These are phyloP conservation scores for Starmerella potacharoeniae DNA, from an alignment of 805 yeast genomes.

Conservation along the genomic window DNA sequence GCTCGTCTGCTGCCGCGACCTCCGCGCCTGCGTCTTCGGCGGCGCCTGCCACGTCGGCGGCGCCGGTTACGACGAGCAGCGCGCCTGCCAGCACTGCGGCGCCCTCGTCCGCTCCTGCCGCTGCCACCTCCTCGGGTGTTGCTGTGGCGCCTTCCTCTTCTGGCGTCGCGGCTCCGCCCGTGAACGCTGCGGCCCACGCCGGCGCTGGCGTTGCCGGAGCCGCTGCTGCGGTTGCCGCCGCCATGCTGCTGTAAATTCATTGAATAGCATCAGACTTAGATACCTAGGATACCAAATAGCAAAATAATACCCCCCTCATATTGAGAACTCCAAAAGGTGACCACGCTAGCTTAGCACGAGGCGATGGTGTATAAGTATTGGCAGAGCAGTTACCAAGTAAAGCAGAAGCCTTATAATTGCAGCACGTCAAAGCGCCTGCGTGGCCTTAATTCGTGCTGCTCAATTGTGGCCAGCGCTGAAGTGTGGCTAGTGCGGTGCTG, in stretches of 20 bases:
- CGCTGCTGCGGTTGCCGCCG: slow-evolving; percentile 16
- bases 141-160: background rate
- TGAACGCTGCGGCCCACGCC: slow-evolving; percentile 13
- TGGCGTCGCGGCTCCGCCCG: background rate
- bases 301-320: background rate
- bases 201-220: slow-evolving; percentile 11
- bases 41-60: slow-evolving; percentile 5
- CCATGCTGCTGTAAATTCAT: slow-evolving; percentile 14
- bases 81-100: slow-evolving; percentile 7
- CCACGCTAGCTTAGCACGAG: background rate
- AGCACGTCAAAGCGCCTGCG: too few relatives aligned
- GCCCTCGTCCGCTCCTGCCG: background rate
- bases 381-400: too few relatives aligned
- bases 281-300: background rate
- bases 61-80: slow-evolving; percentile 2
- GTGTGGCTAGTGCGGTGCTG: too few relatives aligned
- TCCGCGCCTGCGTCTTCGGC: slow-evolving; percentile 3
- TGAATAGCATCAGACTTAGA: background rate
- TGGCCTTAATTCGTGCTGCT: too few relatives aligned
- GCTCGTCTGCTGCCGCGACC: slow-evolving; percentile 5
- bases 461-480: too few relatives aligned
- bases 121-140: slow-evolving; percentile 7
- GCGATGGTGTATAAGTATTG: too few relatives aligned
- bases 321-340: background rate
- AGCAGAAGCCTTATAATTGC: too few relatives aligned